Base-by-base conservation (phyloP, 2,329 filamentous ascomycete genomes). In the Xylariaceae sp. region DNA sequence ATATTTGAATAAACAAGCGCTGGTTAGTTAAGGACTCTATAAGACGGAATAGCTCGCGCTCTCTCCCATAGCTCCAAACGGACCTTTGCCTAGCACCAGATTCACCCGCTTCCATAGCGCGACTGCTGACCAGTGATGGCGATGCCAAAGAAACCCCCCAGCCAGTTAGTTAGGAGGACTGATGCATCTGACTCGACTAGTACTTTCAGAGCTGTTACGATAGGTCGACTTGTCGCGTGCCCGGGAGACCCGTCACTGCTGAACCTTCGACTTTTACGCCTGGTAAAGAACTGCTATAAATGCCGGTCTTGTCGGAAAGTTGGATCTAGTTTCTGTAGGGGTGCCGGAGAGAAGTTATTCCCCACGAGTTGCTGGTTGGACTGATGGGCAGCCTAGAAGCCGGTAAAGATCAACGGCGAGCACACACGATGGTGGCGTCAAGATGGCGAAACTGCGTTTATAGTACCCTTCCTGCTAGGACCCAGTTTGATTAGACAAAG, bases 91-190 rank as follows among this genome's bases (percentile, higher is more conserved):
- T 71, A 66, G 64, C 63, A 58, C 67, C 65, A 67, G 67, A 69
- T 67, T 67, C 67, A 66, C 67, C 68, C 64, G 65, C 58, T 66
- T 71, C 68, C 68, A 71, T 71, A 68, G 66, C 68, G 65, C 66
- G 64, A 69, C 65, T 64, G 56, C 64, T 66, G 57, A 64, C 67
- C 64, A 61, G 54, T 55, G 49, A 60, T 64, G 54, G 59, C 60
- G 60, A 56, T 69, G 59, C 67, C 67, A 65, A 65, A 62, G 65
- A 46, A 53, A 54, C 58, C 54, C 65, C 67, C 68, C 67, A 65
- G 63, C 65, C 61, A 64, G 56, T 55, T 41, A 55, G 55, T 60
- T 67, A 68, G 53, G 53, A 63, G 59, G 51, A 64, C 63, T 64
- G 56, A 67, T 68, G 65, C 66, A 70, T 70, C 67, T 70, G 65